Evolutionary conservation across 257 asterid genomes (phyloP), one percentile per base, ranked within the genome.

Genomic region (Lavandula angustifolia): DNA sequence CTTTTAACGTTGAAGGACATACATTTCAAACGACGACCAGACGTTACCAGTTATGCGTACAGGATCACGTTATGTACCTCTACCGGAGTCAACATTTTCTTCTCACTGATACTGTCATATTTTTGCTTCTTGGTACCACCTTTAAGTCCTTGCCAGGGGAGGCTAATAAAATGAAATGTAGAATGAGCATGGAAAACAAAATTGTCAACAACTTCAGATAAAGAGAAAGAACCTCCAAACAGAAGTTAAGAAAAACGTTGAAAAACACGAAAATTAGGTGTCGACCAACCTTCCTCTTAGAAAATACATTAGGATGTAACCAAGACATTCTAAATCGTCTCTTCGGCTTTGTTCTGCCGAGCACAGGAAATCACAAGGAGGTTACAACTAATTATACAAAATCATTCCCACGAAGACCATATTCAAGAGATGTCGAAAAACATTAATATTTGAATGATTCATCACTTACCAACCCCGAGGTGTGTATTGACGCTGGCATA

Each of bases 131-230:
- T 91, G 67, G 88, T 91, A 54, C 95, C 96, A 47, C 95, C 98
- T 88, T 82, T 88, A 66, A 91, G 77, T 54, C 98, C 98, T 79
- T 91, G 98, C 98, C 98, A 91, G 29, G 98, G 98, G 60, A 91
- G 94, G 73, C 98, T 91, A 80, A 69, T 75, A 62, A 60, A 69
- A 68, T 54, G 29, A 56, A 66, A 48, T 59, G 68, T 38, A 52
- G 22, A 60, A 64, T 42, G 38, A 69, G 37, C 60, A 16, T 38
- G 48, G 59, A 61, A 66, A 42, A 73, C 27, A 22, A 22, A 40
- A 32, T 40, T 72, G 38, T 11, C 2, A 37, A 60, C 6, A 76
- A 41, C 69, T 40, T 61, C 34, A 62, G 17, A 52, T 27, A 17
- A 27, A 12, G 42, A 18, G 9, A 40, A 6, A 16, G 27, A 22